phyloP scores from a whole-genome alignment of 2,329 filamentous ascomycete species.

The Fusarium bactridioides region DNA sequence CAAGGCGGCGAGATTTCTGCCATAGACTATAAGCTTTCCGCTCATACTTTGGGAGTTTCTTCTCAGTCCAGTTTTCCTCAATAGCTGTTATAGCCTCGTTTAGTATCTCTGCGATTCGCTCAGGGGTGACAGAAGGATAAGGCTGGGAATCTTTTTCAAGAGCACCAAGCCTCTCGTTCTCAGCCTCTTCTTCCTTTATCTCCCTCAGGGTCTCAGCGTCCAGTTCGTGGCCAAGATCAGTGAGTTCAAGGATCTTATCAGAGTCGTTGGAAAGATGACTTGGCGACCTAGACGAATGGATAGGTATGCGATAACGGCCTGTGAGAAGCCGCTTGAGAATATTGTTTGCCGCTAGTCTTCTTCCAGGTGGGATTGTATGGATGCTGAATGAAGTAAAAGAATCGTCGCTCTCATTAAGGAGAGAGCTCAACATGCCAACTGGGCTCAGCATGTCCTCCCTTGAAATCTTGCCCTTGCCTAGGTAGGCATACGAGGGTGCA shows the following conservation, averaged over 20 bases:
- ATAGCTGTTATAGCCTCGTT: slow-evolving; percentile 57
- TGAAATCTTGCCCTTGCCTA: slow-evolving; percentile 47
- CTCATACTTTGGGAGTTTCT: slow-evolving; percentile 63
- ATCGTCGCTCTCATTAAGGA: slow-evolving; percentile 30
- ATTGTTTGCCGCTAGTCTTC: slow-evolving; percentile 53
- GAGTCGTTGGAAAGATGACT: slow-evolving; percentile 7
- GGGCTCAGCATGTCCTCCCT: slow-evolving; percentile 35
- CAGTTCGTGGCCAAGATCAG: slow-evolving; percentile 38
- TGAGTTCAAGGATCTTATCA: slow-evolving; percentile 15
- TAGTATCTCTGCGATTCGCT: slow-evolving; percentile 36
- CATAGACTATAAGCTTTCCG: slow-evolving; percentile 68
- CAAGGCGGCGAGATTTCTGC: slow-evolving; percentile 59
- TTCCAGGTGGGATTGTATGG: slow-evolving; percentile 51
- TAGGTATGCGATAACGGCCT: slow-evolving; percentile 36
- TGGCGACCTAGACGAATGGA: slow-evolving; percentile 14
- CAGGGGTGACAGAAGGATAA: slow-evolving; percentile 46
- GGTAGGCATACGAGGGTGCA: slow-evolving; percentile 43
- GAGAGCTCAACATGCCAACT: slow-evolving; percentile 30
- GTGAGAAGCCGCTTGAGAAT: slow-evolving; percentile 52
- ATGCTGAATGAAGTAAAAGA: slow-evolving; percentile 41
- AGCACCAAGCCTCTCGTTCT: slow-evolving; percentile 9
- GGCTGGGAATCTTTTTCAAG: background rate
- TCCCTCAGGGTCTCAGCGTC: slow-evolving; percentile 69
- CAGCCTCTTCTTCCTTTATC: slow-evolving; percentile 57
- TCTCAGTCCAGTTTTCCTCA: slow-evolving; percentile 64